phyloP scores from a whole-genome alignment of 1,284 basidiomycete genomes.

The Fistulinella cinereoalba region DNA sequence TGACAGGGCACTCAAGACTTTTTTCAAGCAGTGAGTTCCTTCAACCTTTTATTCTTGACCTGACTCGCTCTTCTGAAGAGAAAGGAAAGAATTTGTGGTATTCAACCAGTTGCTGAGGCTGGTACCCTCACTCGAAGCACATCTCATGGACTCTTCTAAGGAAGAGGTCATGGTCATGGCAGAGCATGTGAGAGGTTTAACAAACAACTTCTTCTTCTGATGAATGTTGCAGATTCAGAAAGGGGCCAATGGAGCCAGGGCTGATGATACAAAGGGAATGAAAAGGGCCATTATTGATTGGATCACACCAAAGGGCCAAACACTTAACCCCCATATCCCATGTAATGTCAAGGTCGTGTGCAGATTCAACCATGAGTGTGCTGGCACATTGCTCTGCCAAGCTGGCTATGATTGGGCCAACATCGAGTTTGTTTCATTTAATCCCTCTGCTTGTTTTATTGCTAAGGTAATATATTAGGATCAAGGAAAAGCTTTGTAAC shows the following conservation, averaged over 20 bases:
- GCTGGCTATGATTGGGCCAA: neutral
- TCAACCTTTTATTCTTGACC: too few relatives aligned
- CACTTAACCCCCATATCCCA: neutral
- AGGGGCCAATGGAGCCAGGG: slow-evolving; percentile 9
- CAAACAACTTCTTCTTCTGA: neutral
- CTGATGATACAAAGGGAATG: slow-evolving; percentile 1
- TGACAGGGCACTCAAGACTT: too few relatives aligned
- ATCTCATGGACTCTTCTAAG: neutral
- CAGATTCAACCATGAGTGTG: neutral
- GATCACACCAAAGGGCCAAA: slow-evolving; percentile 1
- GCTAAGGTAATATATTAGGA: neutral
- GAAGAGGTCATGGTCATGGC: neutral
- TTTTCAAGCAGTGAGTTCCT: too few relatives aligned
- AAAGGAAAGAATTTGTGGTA: neutral
- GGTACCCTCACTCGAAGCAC: neutral
- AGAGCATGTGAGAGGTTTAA: neutral
- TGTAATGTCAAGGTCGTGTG: slow-evolving; percentile 6
- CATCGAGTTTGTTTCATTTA: neutral
- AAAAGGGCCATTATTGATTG: neutral
- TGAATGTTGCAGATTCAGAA: slow-evolving; percentile 9
- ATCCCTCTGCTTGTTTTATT: neutral
- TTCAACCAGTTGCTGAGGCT: neutral
- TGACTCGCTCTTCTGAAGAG: neutral
- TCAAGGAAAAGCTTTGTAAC: neutral
- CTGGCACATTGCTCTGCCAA: neutral